These are phyloP conservation scores for Xylariales sp. DNA, from an alignment of 2,329 filamentous ascomycete species.

Conservation along the genomic window DNA sequence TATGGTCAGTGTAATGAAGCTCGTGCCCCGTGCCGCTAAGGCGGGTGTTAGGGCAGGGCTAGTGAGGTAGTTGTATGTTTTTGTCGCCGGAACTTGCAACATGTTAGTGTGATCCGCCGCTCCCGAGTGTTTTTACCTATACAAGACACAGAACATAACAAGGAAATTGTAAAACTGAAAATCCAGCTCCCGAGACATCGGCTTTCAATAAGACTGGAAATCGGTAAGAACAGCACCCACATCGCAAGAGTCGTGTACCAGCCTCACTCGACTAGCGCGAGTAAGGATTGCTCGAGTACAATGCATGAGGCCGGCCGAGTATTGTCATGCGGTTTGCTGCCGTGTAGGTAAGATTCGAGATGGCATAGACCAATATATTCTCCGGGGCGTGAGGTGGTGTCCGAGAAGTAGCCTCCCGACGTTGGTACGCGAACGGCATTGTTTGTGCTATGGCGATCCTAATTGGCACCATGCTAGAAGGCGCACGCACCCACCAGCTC, in stretches of 20 bases:
- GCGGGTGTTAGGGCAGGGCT: neutral
- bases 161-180: neutral
- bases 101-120: constrained; percentile 1
- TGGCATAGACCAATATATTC: neutral
- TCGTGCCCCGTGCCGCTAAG: neutral
- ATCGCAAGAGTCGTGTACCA: neutral
- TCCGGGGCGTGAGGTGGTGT: too few relatives aligned
- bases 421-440: neutral
- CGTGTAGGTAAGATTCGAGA: neutral
- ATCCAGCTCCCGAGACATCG: neutral
- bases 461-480: neutral
- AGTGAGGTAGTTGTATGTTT: neutral
- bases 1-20: constrained; percentile 27
- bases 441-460: too few relatives aligned
- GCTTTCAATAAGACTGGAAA: neutral
- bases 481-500: neutral
- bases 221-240: neutral
- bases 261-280: neutral
- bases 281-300: neutral
- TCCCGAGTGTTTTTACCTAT: neutral
- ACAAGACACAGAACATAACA: neutral
- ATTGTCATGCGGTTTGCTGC: neutral
- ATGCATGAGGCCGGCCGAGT: neutral
- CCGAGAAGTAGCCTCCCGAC: constrained; percentile 1
- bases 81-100: neutral